These are phyloP conservation scores for Coix lacrymajobi DNA, from an alignment of 176 grass and related monocot genomes.

Conservation along the genomic window DNA sequence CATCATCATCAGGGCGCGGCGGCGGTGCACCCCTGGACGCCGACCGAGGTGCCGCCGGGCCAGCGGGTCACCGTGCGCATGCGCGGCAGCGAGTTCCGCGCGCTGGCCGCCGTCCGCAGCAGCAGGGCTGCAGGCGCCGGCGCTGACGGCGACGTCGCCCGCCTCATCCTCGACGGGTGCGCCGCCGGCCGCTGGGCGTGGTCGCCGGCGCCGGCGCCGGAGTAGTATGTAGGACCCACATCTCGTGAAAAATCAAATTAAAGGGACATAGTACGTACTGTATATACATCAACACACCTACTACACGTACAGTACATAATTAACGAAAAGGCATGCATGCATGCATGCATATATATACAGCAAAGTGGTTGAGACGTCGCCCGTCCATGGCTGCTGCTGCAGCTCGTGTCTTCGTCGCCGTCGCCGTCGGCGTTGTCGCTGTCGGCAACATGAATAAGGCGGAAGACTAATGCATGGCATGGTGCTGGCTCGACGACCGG, in stretches of 20 bases:
- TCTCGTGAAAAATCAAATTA: too few relatives aligned
- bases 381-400: neutral
- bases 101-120: conserved; percentile 1
- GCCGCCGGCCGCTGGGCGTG: conserved; percentile 50
- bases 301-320: neutral
- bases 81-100: conserved; percentile 45
- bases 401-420: neutral
- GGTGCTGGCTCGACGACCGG: too few relatives aligned
- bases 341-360: too few relatives aligned
- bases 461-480: neutral
- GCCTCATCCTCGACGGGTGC: conserved; percentile 62
- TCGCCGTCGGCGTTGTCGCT: neutral
- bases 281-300: neutral
- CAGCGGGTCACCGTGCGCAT: conserved; percentile 54
- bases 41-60: conserved; percentile 19
- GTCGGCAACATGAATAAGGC: neutral
- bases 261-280: too few relatives aligned
- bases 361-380: neutral
- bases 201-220: conserved; percentile 32
- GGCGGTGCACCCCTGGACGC: conserved; percentile 48
- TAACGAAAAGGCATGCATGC: too few relatives aligned
- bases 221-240: too few relatives aligned
- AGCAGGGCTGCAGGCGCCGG: too few relatives aligned
- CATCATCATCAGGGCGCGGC: neutral
- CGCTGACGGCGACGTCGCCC: conserved; percentile 19